Evolutionary conservation across 352 stramenopile species (phyloP).

Genomic region (Globisporangium nodosum): DNA sequence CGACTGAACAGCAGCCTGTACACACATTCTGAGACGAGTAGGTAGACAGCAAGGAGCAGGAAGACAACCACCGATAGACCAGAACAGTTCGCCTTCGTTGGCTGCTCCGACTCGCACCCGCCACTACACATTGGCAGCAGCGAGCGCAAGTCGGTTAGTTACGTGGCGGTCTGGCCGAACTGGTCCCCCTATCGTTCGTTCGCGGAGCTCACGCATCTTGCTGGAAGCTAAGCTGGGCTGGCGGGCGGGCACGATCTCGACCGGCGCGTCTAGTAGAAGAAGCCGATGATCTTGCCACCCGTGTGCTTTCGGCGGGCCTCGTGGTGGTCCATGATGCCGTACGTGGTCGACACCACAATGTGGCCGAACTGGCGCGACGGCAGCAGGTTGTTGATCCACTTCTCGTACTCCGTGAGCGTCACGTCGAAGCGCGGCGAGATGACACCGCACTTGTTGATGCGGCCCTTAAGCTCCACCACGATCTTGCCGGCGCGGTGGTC

Average conservation of each 20-base stretch:
- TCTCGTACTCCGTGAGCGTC: conserved; percentile 95
- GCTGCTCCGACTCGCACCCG: no score
- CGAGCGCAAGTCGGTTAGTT: not conserved
- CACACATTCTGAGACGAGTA: not conserved
- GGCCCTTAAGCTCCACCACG: conserved; percentile 96
- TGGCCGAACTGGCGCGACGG: conserved; percentile 99
- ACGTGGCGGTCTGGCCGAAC: not conserved
- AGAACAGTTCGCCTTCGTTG: not conserved
- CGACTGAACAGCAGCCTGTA: no score
- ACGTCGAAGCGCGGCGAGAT: conserved; percentile 99
- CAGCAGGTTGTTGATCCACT: conserved; percentile 99
- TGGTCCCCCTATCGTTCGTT: conserved; percentile 2
- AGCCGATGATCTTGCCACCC: conserved; percentile 99
- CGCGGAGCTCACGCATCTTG: not conserved
- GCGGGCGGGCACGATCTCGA: no score
- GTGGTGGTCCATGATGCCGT: conserved; percentile 91
- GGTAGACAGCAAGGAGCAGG: not conserved
- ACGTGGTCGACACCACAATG: conserved; percentile 90
- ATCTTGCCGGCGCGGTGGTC: conserved; percentile 99
- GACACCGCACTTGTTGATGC: conserved; percentile 99
- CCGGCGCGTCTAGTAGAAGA: conserved; percentile 96
- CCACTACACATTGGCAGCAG: not conserved
- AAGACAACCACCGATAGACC: not conserved
- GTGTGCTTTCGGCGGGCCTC: conserved; percentile 98
- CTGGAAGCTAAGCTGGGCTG: not conserved